Percentiles rank a stretch among this genome's conserved stretches.
phyloP scores from a whole-genome alignment of 768 basidiomycete genomes.

The Amanita thiersii region DNA sequence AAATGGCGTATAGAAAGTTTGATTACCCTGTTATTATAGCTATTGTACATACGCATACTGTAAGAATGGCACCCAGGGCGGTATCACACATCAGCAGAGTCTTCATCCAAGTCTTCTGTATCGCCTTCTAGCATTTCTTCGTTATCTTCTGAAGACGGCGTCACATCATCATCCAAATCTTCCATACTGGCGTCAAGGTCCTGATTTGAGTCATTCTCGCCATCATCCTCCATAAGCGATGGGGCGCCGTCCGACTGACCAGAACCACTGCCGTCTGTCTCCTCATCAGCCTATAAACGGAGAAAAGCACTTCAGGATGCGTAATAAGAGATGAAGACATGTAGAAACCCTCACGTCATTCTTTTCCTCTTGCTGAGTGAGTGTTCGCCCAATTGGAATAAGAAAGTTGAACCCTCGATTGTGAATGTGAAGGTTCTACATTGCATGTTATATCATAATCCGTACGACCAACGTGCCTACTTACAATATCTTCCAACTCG shows the following conservation, averaged over 20 bases:
- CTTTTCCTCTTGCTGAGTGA: constrained; percentile 78
- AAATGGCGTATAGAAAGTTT: not conserved
- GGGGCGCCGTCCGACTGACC: constrained; percentile 32
- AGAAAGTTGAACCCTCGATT: constrained; percentile 61
- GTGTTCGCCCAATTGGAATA: constrained; percentile 64
- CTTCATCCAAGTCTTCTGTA: constrained; percentile 47
- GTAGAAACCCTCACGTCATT: constrained; percentile 51
- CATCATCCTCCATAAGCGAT: constrained; percentile 38
- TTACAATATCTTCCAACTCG: constrained; percentile 69
- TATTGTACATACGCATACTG: too few relatives aligned
- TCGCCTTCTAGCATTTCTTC: constrained; percentile 35
- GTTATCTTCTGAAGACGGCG: constrained; percentile 36
- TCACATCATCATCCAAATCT: constrained; percentile 39
- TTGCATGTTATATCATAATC: constrained; percentile 6
- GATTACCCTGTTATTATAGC: not conserved
- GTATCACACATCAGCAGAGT: constrained; percentile 28
- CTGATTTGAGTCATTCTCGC: constrained; percentile 38
- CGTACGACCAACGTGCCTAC: constrained; percentile 13
- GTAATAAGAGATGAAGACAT: not conserved
- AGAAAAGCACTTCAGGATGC: not conserved
- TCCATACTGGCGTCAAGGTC: constrained; percentile 64
- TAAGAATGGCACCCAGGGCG: too few relatives aligned
- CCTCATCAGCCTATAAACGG: constrained; percentile 29
- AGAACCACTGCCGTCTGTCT: constrained; percentile 38
- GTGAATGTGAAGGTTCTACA: constrained; percentile 49